Base-by-base conservation (phyloP, 2,329 filamentous ascomycete species). In the Aspergillus sp. region DNA sequence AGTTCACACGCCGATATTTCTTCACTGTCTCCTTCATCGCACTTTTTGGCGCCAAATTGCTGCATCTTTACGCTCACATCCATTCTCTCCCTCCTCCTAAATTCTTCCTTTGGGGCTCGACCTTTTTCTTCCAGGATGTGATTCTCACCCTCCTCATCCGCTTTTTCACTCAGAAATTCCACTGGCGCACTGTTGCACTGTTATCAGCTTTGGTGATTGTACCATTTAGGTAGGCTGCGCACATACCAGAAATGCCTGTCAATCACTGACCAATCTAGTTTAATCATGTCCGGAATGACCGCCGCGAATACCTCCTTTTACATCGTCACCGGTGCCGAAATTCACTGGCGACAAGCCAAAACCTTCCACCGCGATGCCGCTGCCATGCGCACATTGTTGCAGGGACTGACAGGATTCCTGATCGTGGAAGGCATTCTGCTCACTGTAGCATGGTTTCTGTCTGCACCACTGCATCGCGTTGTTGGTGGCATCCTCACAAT, bases 261-360 rank as follows among this genome's bases (percentile, higher is more conserved):
- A 1, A 30, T 32, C 42, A 13, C 41, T 27, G 2, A 17, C 15
- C 10, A 38, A 27, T n/a, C 41, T 54, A 74, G 72, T 63, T 51
- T 75, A 6, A 41, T 68, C 10, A 67, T 75, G 55, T 74, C 71
- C 17, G 69, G 67, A 41, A 75, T 75, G 73, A 66, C 71, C 36
- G 62, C 72, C 6, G 66, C 73, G 32, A 75, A 74, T 51, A 67
- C 66, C 51, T 75, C 72, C 36, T 74, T 75, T 52, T 75, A 70
- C 53, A 56, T 74, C 25, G 68, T 70, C 11, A 74, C 70, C 38
- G 73, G 73, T 7, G 72, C 73, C 27, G 73, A 75, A 60, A 75
- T 75, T 42, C 73, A 75, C 64, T 75, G 73, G 73, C 67, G 69
- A 58, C 73, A 75, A 54, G 70, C 71, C 42, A 68, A 66, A 30